These are phyloP conservation scores for Hemerocallis citrina DNA, from an alignment of 106 monocot species.

Conservation along the genomic window DNA sequence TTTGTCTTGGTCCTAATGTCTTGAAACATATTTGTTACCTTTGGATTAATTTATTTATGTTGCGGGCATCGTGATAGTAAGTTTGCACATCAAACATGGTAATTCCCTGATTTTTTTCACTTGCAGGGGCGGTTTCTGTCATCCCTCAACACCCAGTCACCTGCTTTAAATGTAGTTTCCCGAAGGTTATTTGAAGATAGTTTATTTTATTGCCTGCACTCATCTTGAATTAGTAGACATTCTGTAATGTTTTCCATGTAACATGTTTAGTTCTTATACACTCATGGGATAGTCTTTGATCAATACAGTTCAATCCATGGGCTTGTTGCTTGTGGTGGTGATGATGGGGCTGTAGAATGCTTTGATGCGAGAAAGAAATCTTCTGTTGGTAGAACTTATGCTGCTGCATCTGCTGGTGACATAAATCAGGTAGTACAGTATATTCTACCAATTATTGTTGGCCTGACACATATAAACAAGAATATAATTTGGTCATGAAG, in stretches of 20 bases:
- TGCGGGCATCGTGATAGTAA: too few relatives aligned
- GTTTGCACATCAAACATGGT: background rate
- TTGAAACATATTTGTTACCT: background rate
- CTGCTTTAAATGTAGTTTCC: slow-evolving; percentile 78
- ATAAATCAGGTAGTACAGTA: slow-evolving; percentile 36
- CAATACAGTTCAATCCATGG: slow-evolving; percentile 63
- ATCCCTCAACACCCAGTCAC: slow-evolving; percentile 72
- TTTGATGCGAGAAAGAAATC: slow-evolving; percentile 89
- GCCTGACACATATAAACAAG: background rate
- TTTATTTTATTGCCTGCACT: background rate
- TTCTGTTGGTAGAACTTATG: slow-evolving; percentile 70
- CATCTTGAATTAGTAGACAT: background rate
- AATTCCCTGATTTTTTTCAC: background rate
- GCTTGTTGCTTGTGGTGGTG: slow-evolving; percentile 95
- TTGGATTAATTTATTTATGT: background rate
- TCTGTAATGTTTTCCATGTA: background rate
- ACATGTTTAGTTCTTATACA: background rate
- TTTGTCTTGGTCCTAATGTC: too few relatives aligned
- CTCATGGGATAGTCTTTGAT: background rate
- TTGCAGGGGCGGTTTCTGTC: slow-evolving; percentile 78
- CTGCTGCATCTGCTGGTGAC: slow-evolving; percentile 42
- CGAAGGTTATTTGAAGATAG: slow-evolving; percentile 46
- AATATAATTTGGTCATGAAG: background rate
- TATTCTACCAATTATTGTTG: background rate
- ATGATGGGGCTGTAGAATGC: slow-evolving; percentile 92